Conservation (phyloP, 2,329 filamentous ascomycete genomes). For the Venturia carpophila region DNA sequence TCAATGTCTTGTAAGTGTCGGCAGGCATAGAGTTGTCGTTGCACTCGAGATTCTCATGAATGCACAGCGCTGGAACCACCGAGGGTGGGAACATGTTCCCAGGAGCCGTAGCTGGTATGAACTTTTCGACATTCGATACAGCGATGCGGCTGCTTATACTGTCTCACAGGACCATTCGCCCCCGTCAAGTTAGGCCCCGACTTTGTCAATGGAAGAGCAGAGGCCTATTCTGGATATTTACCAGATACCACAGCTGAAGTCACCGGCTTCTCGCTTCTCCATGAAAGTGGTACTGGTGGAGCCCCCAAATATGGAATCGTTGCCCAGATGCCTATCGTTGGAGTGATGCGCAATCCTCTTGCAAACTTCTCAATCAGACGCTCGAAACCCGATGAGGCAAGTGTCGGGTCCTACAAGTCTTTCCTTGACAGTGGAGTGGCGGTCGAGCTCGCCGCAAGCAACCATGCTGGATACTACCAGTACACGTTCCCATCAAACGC, state of each 20-base stretch:
- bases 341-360: constrained; percentile 42
- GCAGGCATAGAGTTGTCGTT: neutral
- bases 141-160: neutral
- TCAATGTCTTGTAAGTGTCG: constrained; percentile 30
- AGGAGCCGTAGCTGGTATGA: constrained; percentile 28
- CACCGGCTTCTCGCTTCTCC: constrained; percentile 29
- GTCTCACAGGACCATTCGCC: constrained; percentile 28
- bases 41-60: neutral
- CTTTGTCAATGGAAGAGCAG: constrained; percentile 26
- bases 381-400: constrained; percentile 42
- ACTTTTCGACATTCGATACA: neutral
- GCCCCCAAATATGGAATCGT: constrained; percentile 28
- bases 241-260: constrained; percentile 26
- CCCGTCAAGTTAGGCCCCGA: constrained; percentile 33
- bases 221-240: constrained; percentile 31
- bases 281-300: constrained; percentile 20
- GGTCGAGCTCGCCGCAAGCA: constrained; percentile 51
- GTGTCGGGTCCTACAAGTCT: constrained; percentile 56
- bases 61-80: constrained; percentile 25
- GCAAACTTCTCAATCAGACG: constrained; percentile 46
- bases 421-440: constrained; percentile 46
- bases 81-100: constrained; percentile 33
- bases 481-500: constrained; percentile 48
- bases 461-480: constrained; percentile 50
- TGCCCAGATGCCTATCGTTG: constrained; percentile 30